Evolutionary conservation across 768 basidiomycete genomes (phyloP).

Genomic region (Xerocomus brunneocitrinus): DNA sequence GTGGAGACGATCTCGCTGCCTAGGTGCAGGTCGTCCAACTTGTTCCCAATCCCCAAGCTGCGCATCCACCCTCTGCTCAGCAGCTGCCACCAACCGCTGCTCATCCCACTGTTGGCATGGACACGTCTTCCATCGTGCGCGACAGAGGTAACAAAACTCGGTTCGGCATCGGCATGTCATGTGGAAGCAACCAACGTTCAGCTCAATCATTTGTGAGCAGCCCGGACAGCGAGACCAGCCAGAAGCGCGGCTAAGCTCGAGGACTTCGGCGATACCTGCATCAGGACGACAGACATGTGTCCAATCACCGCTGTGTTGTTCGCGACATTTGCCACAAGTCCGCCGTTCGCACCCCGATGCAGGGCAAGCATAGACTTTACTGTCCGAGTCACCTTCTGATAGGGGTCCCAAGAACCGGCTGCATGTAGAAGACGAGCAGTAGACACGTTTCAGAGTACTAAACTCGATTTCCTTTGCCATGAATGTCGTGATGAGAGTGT

Average conservation of each 20-base stretch:
- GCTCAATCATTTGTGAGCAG: conserved; percentile 36
- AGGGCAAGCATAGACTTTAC: conserved; percentile 16
- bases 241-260: conserved; percentile 20
- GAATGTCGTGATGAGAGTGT: conserved; percentile 19
- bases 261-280: conserved; percentile 20
- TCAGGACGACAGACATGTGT: conserved; percentile 26
- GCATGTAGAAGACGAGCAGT: conserved; percentile 33
- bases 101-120: conserved; percentile 69
- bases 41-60: conserved; percentile 32
- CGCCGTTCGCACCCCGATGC: conserved; percentile 13
- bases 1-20: too few relatives aligned
- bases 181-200: conserved; percentile 36
- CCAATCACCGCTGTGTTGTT: conserved; percentile 18
- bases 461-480: conserved; percentile 29
- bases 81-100: conserved; percentile 31
- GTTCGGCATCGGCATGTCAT: conserved; percentile 38
- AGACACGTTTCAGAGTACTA: conserved; percentile 33
- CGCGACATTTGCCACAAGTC: conserved; percentile 26
- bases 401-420: conserved; percentile 35
- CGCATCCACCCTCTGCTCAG: conserved; percentile 35
- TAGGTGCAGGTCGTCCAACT: conserved; percentile 23
- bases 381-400: conserved; percentile 18
- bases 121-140: conserved; percentile 61
- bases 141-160: conserved; percentile 44
- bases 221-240: conserved; percentile 40